Percentiles rank a stretch among this genome's conserved stretches.
phyloP scores from a whole-genome alignment of 345 rosid species.

The Moringa oleifera region DNA sequence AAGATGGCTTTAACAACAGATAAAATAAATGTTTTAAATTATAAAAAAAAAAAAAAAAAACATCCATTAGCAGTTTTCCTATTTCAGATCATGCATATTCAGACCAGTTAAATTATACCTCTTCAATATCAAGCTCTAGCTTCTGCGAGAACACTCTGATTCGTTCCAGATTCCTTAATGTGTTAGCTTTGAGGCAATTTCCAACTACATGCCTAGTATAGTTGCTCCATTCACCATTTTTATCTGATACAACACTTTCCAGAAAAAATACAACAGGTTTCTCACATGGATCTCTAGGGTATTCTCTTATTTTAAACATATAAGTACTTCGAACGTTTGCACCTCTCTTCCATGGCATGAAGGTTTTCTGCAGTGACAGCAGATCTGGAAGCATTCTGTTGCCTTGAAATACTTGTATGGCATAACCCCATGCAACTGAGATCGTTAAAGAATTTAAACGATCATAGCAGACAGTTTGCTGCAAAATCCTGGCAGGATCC shows the following conservation, averaged over 20 bases:
- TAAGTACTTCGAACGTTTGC: slow-evolving; percentile 32
- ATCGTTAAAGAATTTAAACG: slow-evolving; percentile 41
- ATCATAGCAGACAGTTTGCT: slow-evolving; percentile 84
- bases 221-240: slow-evolving; percentile 49
- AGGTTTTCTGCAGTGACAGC: slow-evolving; percentile 58
- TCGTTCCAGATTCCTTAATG: slow-evolving; percentile 38
- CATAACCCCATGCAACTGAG: slow-evolving; percentile 89
- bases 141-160: slow-evolving; percentile 48
- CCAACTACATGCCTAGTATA: slow-evolving; percentile 40
- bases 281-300: slow-evolving; percentile 60
- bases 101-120: slow-evolving; percentile 39
- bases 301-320: slow-evolving; percentile 73
- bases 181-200: slow-evolving; percentile 40
- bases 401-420: slow-evolving; percentile 71
- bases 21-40: not conserved
- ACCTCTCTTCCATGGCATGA: slow-evolving; percentile 74
- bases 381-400: slow-evolving; percentile 72
- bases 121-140: slow-evolving; percentile 37
- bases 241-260: slow-evolving; percentile 40
- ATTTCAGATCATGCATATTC: not conserved
- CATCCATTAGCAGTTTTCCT: not conserved
- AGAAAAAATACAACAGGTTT: slow-evolving; percentile 63
- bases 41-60: not conserved
- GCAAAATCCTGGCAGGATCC: slow-evolving; percentile 74
- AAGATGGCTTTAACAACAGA: too few species aligned